Evolutionary conservation across 176 grass and related monocot genomes (phyloP).

Genomic region (Pontederia paniculata): DNA sequence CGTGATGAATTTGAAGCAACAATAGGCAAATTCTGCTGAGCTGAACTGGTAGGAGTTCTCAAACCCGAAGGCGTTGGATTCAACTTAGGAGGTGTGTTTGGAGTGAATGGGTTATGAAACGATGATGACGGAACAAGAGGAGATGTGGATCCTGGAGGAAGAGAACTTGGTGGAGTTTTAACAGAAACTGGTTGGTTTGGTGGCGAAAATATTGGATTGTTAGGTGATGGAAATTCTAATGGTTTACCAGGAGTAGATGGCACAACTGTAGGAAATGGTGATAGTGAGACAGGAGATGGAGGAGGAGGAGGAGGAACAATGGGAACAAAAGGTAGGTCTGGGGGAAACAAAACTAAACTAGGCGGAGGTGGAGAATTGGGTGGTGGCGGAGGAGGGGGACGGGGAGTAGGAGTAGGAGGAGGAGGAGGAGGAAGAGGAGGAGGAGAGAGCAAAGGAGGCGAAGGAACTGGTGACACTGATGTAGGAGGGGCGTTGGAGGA

Average conservation of each 20-base stretch:
- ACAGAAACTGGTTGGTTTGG: neutral
- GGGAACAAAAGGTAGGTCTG: neutral
- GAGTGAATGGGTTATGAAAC: neutral
- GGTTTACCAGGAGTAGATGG: neutral
- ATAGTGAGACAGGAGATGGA: neutral
- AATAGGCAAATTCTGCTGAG: neutral
- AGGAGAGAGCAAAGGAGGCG: neutral
- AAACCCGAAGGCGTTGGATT: neutral
- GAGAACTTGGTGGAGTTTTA: neutral
- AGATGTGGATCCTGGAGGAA: neutral
- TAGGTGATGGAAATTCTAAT: neutral
- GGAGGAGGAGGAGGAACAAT: neutral
- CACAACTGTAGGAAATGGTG: neutral
- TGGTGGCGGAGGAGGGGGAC: neutral
- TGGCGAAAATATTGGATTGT: neutral
- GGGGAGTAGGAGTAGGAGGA: neutral
- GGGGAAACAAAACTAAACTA: no score
- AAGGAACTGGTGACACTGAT: neutral
- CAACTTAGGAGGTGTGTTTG: neutral
- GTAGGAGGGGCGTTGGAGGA: no score
- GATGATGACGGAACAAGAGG: neutral
- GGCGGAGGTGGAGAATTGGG: neutral
- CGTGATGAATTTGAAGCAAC: neutral
- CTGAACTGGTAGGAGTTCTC: neutral
- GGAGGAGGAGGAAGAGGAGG: neutral